Percentiles rank a stretch among this genome's conserved stretches.
These are phyloP conservation scores for Aspergillus unguis DNA, from an alignment of 2,329 filamentous ascomycete species.

Conservation along the genomic window DNA sequence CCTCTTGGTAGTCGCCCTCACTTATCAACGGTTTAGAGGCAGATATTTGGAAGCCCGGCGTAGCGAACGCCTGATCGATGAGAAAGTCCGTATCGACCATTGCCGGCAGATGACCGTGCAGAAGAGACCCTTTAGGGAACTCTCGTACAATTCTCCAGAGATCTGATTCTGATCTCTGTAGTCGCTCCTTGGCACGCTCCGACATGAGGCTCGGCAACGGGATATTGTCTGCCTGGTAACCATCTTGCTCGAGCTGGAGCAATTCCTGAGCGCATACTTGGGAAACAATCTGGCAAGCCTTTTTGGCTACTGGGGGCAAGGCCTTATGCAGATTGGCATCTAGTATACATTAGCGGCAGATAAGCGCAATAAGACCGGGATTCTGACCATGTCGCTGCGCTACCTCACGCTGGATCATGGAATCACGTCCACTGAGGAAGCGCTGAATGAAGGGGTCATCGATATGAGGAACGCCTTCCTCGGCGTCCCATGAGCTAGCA, in stretches of 20 bases:
- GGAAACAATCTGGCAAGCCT: conserved; percentile 75
- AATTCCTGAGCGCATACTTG: conserved; percentile 76
- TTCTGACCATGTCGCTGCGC: conserved; percentile 71
- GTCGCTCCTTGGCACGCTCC: conserved; percentile 74
- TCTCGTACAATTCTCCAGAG: conserved; percentile 79
- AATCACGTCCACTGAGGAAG: conserved; percentile 72
- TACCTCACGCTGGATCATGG: conserved; percentile 76
- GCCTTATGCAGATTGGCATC: conserved; percentile 38
- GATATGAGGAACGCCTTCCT: conserved; percentile 45
- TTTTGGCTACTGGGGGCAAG: conserved; percentile 73
- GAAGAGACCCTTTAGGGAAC: conserved; percentile 75
- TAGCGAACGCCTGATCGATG: conserved; percentile 65
- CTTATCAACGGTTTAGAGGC: conserved; percentile 58
- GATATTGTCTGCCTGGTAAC: conserved; percentile 61
- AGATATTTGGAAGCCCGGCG: conserved; percentile 69
- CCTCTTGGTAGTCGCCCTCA: conserved; percentile 52
- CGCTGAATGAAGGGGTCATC: conserved; percentile 76
- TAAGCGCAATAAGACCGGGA: conserved; percentile 9
- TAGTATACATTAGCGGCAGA: conserved; percentile 12
- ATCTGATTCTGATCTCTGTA: conserved; percentile 78
- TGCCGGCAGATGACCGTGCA: conserved; percentile 82
- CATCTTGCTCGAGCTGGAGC: conserved; percentile 65
- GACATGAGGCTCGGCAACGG: conserved; percentile 94
- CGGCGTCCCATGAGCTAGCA: conserved; percentile 29
- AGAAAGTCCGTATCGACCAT: conserved; percentile 86